These are phyloP conservation scores for Plenodomus biglobosus DNA, from an alignment of 2,329 filamentous ascomycete species.

Conservation along the genomic window DNA sequence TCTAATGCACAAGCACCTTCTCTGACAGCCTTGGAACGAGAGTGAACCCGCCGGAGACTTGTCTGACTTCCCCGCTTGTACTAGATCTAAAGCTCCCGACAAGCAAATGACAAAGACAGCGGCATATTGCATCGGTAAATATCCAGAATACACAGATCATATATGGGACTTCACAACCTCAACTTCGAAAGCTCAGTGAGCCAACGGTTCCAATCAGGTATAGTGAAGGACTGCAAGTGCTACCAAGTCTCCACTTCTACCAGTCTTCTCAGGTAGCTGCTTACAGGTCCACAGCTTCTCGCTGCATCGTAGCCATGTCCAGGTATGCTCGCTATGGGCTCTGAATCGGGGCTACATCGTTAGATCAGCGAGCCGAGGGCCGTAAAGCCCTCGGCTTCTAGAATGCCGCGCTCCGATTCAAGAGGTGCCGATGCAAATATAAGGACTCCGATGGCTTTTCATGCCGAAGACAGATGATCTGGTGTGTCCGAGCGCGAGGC, in stretches of 20 bases:
- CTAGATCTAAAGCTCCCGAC: neutral
- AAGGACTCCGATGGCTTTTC: neutral
- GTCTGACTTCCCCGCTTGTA: constrained; percentile 3
- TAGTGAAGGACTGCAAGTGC: neutral
- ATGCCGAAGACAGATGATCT: neutral
- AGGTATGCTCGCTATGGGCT: neutral
- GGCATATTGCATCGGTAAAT: neutral
- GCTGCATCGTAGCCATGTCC: neutral
- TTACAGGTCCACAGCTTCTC: neutral
- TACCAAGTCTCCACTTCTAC: neutral
- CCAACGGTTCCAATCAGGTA: neutral
- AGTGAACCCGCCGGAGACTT: constrained; percentile 4
- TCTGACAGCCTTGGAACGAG: neutral
- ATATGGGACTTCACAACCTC: neutral
- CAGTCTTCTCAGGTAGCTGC: neutral
- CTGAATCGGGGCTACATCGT: neutral
- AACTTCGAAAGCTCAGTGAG: neutral
- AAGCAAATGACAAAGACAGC: neutral
- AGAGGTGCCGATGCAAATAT: neutral
- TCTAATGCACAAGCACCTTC: neutral
- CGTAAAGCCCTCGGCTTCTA: neutral
- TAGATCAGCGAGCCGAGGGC: neutral
- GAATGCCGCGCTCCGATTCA: neutral
- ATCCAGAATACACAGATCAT: neutral
- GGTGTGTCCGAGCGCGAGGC: neutral